Evolutionary conservation across 2,329 filamentous ascomycete genomes (phyloP).

Genomic region (Ophiostoma populinum): DNA sequence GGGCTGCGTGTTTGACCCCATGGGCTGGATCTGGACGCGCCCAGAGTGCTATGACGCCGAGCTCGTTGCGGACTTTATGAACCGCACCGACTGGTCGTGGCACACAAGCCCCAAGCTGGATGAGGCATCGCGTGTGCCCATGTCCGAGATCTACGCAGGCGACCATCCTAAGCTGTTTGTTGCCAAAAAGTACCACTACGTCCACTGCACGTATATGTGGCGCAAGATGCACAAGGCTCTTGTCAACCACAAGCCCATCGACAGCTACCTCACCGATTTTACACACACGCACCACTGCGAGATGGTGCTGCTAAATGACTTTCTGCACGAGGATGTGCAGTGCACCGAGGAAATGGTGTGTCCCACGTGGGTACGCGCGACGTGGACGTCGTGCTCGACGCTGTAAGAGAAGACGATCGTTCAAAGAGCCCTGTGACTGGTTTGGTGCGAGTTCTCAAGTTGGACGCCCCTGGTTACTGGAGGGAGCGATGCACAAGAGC

Average conservation of each 20-base stretch:
- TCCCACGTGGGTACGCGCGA: constrained; percentile 9
- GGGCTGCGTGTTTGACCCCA: constrained; percentile 10
- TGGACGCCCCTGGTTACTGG: too few species aligned
- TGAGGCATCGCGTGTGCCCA: constrained; percentile 5
- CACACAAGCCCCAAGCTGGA: constrained; percentile 9
- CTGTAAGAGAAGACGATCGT: too few species aligned
- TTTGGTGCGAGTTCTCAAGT: too few species aligned
- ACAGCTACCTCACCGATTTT: constrained; percentile 9
- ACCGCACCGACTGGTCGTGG: constrained; percentile 9
- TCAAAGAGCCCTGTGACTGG: too few species aligned
- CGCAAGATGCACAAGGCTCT: constrained; percentile 11
- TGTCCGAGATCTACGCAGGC: constrained; percentile 7
- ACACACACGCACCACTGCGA: constrained; percentile 8
- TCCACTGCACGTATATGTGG: constrained; percentile 10
- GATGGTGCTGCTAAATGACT: constrained; percentile 8
- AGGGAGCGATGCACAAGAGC: too few species aligned
- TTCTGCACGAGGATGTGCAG: constrained; percentile 8
- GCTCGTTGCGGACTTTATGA: constrained; percentile 9
- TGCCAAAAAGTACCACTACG: constrained; percentile 1
- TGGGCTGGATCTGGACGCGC: constrained; percentile 10
- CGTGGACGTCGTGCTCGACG: constrained; percentile 8
- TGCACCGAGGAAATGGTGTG: constrained; percentile 9
- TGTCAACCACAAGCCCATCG: constrained; percentile 7
- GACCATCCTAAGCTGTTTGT: constrained; percentile 9
- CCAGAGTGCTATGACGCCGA: constrained; percentile 11